Conservation (phyloP, 2,329 filamentous ascomycete species). For the Pestalotiopsis sp. region DNA sequence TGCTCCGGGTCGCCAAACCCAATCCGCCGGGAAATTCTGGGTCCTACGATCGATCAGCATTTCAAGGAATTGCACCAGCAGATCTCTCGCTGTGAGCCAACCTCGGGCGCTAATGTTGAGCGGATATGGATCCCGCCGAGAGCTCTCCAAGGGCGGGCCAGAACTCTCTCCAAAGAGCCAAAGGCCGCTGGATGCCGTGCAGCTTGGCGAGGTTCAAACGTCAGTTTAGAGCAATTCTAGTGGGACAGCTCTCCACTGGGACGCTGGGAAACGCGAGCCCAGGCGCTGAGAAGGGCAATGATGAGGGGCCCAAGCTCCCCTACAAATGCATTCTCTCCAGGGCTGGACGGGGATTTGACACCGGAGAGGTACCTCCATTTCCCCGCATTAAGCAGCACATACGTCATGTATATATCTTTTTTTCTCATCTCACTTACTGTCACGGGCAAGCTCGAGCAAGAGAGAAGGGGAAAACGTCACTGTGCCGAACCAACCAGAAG, state of each 20-base stretch:
- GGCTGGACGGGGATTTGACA: background rate
- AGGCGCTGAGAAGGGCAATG: background rate
- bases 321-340: background rate
- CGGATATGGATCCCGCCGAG: background rate
- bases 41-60: background rate
- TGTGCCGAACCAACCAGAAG: background rate
- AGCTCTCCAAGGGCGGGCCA: background rate
- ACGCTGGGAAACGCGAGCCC: too few species aligned
- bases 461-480: background rate
- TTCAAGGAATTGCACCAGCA: background rate
- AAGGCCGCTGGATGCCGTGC: too few species aligned
- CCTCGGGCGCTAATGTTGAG: background rate
- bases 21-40: background rate
- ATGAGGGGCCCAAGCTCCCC: slow-evolving; percentile 9
- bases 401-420: slow-evolving; percentile 30
- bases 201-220: too few species aligned
- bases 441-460: background rate
- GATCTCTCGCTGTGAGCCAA: background rate
- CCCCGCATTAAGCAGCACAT: slow-evolving; percentile 24
- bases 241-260: too few species aligned
- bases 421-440: background rate
- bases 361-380: slow-evolving; percentile 16
- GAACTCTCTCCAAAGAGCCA: background rate
- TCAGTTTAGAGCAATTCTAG: too few species aligned
- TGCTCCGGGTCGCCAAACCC: background rate